Conservation (phyloP, 139 green algal genomes). For the Chlorella sp. region DNA sequence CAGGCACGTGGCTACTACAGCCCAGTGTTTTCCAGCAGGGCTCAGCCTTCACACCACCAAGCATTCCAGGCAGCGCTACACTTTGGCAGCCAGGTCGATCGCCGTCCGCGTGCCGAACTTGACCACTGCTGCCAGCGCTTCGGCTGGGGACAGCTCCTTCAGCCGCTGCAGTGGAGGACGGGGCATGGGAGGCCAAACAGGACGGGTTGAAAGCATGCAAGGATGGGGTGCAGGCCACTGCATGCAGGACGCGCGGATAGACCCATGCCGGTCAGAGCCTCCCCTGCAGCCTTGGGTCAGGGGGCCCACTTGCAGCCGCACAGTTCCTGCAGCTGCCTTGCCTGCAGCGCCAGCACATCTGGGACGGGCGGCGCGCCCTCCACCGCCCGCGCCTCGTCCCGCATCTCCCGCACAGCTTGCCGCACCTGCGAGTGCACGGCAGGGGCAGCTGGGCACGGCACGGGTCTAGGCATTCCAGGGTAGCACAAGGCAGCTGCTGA, state of each 20-base stretch:
- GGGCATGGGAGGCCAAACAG: background rate
- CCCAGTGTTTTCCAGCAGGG: too few relatives aligned
- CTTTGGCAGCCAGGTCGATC: constrained; percentile 2
- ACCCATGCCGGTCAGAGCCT: too few relatives aligned
- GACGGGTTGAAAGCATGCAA: too few relatives aligned
- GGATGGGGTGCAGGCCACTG: too few relatives aligned
- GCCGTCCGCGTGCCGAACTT: constrained; percentile 34
- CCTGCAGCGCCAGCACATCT: constrained; percentile 40
- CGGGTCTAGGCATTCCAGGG: too few relatives aligned
- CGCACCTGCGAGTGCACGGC: constrained; percentile 22
- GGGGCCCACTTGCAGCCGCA: too few relatives aligned
- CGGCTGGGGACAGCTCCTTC: constrained; percentile 35
- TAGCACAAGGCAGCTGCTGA: too few relatives aligned
- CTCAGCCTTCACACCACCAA: too few relatives aligned
- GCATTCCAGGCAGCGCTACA: background rate
- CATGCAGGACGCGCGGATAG: too few relatives aligned
- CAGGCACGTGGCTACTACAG: too few relatives aligned
- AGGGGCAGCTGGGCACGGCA: too few relatives aligned
- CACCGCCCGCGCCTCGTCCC: constrained; percentile 58
- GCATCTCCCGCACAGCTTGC: constrained; percentile 50
- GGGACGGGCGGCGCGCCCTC: constrained; percentile 47
- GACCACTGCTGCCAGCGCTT: constrained; percentile 42
- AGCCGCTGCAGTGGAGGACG: background rate
- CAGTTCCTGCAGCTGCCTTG: background rate
- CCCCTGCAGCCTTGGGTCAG: too few relatives aligned